Conservation (phyloP, 2,329 filamentous ascomycete species). For the Xylaria sp. region DNA sequence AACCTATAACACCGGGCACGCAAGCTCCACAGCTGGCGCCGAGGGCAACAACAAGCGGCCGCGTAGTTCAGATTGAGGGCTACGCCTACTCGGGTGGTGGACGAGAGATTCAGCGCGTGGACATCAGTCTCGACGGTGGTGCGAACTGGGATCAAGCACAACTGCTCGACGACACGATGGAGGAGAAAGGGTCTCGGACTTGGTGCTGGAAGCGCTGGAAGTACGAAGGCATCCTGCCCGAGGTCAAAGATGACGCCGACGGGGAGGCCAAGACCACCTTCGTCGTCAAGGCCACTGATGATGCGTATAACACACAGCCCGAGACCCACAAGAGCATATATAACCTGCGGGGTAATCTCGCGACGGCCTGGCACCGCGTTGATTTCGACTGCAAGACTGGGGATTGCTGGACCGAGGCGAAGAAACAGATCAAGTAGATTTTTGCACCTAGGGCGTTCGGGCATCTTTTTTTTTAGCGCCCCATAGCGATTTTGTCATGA, state of each 20-base stretch:
- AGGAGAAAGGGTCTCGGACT: slow-evolving; percentile 56
- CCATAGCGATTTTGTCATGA: slow-evolving; percentile 1
- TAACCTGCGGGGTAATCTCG: slow-evolving; percentile 72
- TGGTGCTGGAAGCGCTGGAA: slow-evolving; percentile 76
- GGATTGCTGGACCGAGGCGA: slow-evolving; percentile 27
- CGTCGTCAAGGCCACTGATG: slow-evolving; percentile 74
- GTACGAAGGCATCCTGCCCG: slow-evolving; percentile 61
- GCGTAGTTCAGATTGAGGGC: slow-evolving; percentile 59
- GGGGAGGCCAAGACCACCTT: slow-evolving; percentile 60
- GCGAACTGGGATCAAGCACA: slow-evolving; percentile 72
- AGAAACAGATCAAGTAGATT: slow-evolving; percentile 19
- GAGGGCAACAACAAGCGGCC: slow-evolving; percentile 21
- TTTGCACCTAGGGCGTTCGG: neutral
- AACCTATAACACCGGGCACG: slow-evolving; percentile 19
- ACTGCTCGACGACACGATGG: slow-evolving; percentile 61
- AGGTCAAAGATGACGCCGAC: slow-evolving; percentile 41
- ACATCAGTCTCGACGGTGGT: slow-evolving; percentile 72
- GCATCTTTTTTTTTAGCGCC: neutral
- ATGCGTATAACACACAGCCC: slow-evolving; percentile 74
- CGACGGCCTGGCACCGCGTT: slow-evolving; percentile 74
- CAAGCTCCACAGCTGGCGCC: neutral
- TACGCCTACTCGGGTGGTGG: slow-evolving; percentile 78
- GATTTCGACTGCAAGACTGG: slow-evolving; percentile 45
- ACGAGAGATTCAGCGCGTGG: slow-evolving; percentile 73
- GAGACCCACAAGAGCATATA: slow-evolving; percentile 69